Conservation (phyloP, 768 basidiomycete species). For the Leucosporidium yakuticum region DNA sequence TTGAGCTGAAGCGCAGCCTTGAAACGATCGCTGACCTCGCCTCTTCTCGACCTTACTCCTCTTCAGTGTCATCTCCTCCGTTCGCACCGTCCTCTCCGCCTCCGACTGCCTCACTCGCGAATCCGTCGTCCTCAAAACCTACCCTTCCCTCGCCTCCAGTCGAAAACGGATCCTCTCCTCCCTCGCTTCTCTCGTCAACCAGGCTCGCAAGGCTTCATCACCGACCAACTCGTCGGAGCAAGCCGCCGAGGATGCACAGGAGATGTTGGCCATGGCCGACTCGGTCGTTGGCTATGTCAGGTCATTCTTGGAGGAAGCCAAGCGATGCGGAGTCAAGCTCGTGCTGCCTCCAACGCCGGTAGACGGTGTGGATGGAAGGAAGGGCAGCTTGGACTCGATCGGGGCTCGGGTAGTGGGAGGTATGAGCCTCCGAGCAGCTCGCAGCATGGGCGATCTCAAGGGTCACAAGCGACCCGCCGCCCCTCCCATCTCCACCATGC, state of each 20-base stretch:
- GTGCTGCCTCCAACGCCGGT: no score
- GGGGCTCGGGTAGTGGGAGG: no score
- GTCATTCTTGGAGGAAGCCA: slow-evolving; percentile 56
- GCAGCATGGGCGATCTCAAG: slow-evolving; percentile 20
- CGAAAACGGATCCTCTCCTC: slow-evolving; percentile 75
- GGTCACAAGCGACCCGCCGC: slow-evolving; percentile 8
- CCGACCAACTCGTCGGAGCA: slow-evolving; percentile 44
- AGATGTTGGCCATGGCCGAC: slow-evolving; percentile 73
- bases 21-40: background rate
- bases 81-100: slow-evolving; percentile 74
- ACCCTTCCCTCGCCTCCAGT: slow-evolving; percentile 63
- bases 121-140: slow-evolving; percentile 61
- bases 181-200: slow-evolving; percentile 71
- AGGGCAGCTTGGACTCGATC: no score
- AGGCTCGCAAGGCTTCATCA: slow-evolving; percentile 49
- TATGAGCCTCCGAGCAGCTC: slow-evolving; percentile 4
- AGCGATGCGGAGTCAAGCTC: slow-evolving; percentile 42
- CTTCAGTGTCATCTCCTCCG: slow-evolving; percentile 73
- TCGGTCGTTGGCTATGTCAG: slow-evolving; percentile 75
- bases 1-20: background rate
- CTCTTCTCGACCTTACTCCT: background rate
- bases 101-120: slow-evolving; percentile 80
- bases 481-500: background rate
- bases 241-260: slow-evolving; percentile 58
- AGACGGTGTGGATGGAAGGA: slow-evolving; percentile 31